Evolutionary conservation across 495 filamentous ascomycete species (phyloP), one percentile per base, ranked within the genome.

Genomic region (Trichoderma asperelloides): DNA sequence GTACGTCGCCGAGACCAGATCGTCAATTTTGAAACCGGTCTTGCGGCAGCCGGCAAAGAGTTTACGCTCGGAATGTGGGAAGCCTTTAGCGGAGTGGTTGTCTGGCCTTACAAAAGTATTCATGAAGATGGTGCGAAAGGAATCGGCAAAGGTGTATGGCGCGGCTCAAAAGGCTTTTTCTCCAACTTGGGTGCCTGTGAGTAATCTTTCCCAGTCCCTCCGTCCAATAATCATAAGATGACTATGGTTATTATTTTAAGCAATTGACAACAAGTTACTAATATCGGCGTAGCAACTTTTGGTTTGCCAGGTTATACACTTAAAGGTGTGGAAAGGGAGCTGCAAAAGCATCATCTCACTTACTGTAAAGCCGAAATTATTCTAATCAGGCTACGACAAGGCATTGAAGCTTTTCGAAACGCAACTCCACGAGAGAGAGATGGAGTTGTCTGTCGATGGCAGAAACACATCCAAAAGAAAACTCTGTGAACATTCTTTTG

Each of bases 341-440:
- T 60, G 27, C 55, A 60, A 30, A 60, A 60, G 27, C 55, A 60
- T 60, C 55, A 60, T 30, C 23, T 60, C 55, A 60, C 55, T 8
- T 30, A 60, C 15, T 28, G 11, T 16, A 60, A 60, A 30, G 55
- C 55, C 25, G 55, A 60, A 21, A 27, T 60, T 2, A 60, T 60
- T 18, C 55, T 60, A 11, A 60, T 60, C 16, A 60, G 55, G 27
- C 25, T 60, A 18, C 23, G 55, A 2, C 55, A 60, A 30, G 55
- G 55, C 9, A 60, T 60, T 30, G 55, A 60, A 60, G 55, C 55
- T 9, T 60, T 28, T 30, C 55, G 55, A 18, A 27, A 13, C 2
- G 23, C 55, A 13, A 15, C 55, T 60, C 23, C 23, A 15, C 25
- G 13, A 30, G 55, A 60, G 16, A 60, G 55, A 30, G 27, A 60